Conservation (phyloP, 805 yeast genomes). For the Yarrowia sp. region DNA sequence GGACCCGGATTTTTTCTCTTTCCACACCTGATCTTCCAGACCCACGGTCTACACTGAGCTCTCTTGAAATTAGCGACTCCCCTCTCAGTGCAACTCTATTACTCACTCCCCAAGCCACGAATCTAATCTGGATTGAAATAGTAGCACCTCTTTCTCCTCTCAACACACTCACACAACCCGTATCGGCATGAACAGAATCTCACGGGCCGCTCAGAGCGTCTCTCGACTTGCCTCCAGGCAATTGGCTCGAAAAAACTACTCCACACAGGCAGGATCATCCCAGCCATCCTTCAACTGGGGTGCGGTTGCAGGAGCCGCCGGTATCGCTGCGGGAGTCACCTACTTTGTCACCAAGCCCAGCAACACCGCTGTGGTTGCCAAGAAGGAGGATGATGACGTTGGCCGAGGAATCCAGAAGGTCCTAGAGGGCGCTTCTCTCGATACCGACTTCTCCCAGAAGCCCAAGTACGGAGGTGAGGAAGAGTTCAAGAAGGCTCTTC, state of each 20-base stretch:
- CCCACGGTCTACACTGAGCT: neutral
- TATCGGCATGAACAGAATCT: conserved; percentile 14
- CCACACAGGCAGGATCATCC: conserved; percentile 9
- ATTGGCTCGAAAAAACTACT: neutral
- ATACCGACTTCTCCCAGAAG: conserved; percentile 10
- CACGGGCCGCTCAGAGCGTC: conserved; percentile 19
- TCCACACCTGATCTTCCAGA: too few species aligned
- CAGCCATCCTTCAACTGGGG: conserved; percentile 6
- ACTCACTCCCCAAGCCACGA: conserved; percentile 7
- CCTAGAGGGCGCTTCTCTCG: conserved; percentile 5
- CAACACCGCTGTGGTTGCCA: neutral
- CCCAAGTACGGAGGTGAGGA: conserved; percentile 31
- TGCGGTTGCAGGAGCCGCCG: conserved; percentile 10
- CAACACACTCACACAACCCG: neutral
- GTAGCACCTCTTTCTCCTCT: neutral
- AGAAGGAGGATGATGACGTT: neutral
- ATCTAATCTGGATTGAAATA: neutral
- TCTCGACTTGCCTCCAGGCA: conserved; percentile 16
- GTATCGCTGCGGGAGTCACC: conserved; percentile 12
- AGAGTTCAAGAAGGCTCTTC: conserved; percentile 48
- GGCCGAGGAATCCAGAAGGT: conserved; percentile 19
- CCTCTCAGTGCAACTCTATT: conserved; percentile 4
- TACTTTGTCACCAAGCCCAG: conserved; percentile 2
- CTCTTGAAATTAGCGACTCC: neutral
- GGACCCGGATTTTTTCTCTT: too few species aligned